phyloP scores from a whole-genome alignment of 768 basidiomycete species.

The Podaxis carcinomalis region DNA sequence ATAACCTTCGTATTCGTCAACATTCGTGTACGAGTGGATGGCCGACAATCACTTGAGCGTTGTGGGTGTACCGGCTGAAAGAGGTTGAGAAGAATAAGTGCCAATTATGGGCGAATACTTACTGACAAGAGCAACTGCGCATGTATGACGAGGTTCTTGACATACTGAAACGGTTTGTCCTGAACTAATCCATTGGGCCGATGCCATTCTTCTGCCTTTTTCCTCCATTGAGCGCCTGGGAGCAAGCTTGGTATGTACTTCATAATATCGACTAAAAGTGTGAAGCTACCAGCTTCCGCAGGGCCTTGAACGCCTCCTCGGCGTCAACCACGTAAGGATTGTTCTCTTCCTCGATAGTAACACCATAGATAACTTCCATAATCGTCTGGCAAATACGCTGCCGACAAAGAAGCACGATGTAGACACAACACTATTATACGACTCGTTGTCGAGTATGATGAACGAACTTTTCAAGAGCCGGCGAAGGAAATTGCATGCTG shows the following conservation, averaged over 20 bases:
- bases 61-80: conserved; percentile 8
- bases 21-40: conserved; percentile 30
- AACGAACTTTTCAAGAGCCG: conserved; percentile 18
- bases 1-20: conserved; percentile 20
- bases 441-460: conserved; percentile 24
- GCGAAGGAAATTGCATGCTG: conserved; percentile 18
- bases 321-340: conserved; percentile 32
- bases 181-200: neutral
- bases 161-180: neutral
- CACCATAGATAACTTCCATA: conserved; percentile 33
- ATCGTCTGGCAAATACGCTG: conserved; percentile 30
- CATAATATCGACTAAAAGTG: neutral
- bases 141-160: neutral
- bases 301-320: conserved; percentile 25
- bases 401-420: neutral
- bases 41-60: conserved; percentile 3
- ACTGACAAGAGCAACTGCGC: conserved; percentile 8
- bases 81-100: neutral
- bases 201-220: neutral
- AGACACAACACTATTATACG: neutral
- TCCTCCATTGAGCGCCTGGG: neutral
- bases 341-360: conserved; percentile 23
- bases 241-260: neutral
- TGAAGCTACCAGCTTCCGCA: conserved; percentile 27
- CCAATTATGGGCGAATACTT: neutral